A percentile compares a stretch with the other conserved stretches of the same genome.
Conservation (phyloP, 2,329 filamentous ascomycete species). For the Arthrobotrys musiformis region DNA sequence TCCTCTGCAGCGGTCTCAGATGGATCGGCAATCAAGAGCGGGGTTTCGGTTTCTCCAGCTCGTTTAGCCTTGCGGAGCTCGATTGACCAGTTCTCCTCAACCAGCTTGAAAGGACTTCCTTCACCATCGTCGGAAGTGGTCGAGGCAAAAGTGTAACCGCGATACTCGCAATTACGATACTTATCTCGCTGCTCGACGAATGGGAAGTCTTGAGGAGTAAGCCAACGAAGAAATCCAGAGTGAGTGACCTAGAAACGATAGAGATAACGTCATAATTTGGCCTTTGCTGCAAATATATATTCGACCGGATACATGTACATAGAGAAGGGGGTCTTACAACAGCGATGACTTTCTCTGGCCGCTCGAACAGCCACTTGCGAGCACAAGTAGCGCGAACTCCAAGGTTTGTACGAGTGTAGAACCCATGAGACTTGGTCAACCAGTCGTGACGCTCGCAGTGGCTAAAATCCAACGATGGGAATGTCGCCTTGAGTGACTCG, state of each 20-base stretch:
- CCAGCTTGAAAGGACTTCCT: conserved; percentile 42
- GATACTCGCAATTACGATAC: conserved; percentile 48
- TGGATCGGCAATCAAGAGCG: neutral
- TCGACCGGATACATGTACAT: neutral
- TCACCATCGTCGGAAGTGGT: conserved; percentile 30
- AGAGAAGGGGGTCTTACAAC: conserved; percentile 25
- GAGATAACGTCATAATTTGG: no score
- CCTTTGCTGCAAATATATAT: no score
- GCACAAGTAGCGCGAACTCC: conserved; percentile 30
- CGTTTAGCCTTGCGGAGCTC: conserved; percentile 30
- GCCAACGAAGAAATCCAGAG: conserved; percentile 47
- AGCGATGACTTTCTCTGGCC: conserved; percentile 45
- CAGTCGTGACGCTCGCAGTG: conserved; percentile 47
- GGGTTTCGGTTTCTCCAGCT: conserved; percentile 1
- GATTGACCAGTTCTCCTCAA: conserved; percentile 50
- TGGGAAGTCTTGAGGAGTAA: conserved; percentile 47
- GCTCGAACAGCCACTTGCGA: conserved; percentile 49
- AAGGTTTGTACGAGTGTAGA: conserved; percentile 50
- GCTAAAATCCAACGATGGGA: conserved; percentile 32
- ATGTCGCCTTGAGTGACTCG: conserved; percentile 6
- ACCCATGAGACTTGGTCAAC: conserved; percentile 42
- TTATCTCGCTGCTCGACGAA: conserved; percentile 44
- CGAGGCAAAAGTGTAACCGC: conserved; percentile 31
- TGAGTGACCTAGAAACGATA: conserved; percentile 41
- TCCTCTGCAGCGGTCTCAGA: neutral